Evolutionary conservation across 257 asterid species (phyloP).

Genomic region (Solanum appendiculatum): DNA sequence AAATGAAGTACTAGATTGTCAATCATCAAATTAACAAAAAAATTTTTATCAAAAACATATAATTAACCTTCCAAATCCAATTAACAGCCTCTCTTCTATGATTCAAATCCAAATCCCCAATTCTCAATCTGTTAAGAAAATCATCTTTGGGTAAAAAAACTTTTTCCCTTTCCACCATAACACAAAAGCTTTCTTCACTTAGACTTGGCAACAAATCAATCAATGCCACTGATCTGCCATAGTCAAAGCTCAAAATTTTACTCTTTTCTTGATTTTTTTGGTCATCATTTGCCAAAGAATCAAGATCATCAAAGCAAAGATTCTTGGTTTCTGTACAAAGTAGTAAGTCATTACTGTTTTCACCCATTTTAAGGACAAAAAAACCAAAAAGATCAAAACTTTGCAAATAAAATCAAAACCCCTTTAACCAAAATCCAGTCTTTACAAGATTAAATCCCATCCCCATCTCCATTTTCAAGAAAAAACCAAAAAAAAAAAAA

Average conservation of each 20-base stretch:
- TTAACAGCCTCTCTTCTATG: slow-evolving; percentile 57
- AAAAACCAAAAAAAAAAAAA: not conserved
- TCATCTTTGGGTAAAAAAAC: slow-evolving; percentile 43
- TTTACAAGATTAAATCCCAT: not conserved
- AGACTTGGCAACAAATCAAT: slow-evolving; percentile 22
- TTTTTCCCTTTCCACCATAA: slow-evolving; percentile 52
- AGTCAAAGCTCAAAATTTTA: slow-evolving; percentile 17
- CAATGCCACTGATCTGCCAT: slow-evolving; percentile 34
- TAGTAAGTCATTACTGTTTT: slow-evolving; percentile 31
- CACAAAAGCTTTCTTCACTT: slow-evolving; percentile 33
- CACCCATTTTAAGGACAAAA: slow-evolving; percentile 26
- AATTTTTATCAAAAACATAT: not conserved
- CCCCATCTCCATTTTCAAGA: not conserved
- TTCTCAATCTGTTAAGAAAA: slow-evolving; percentile 61
- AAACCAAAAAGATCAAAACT: not conserved
- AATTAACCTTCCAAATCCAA: slow-evolving; percentile 73
- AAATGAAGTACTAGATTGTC: not conserved
- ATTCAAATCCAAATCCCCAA: slow-evolving; percentile 58
- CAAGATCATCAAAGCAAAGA: slow-evolving; percentile 36
- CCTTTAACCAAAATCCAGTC: not conserved
- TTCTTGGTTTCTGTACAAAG: slow-evolving; percentile 34
- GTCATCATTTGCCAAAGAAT: slow-evolving; percentile 4
- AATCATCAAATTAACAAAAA: not conserved
- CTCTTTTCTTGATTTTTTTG: slow-evolving; percentile 9
- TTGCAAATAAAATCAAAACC: not conserved